A percentile compares a stretch with the other conserved stretches of the same genome.
Evolutionary conservation across 2,329 filamentous ascomycete genomes (phyloP).

Genomic region (Hypoxylon sp.): DNA sequence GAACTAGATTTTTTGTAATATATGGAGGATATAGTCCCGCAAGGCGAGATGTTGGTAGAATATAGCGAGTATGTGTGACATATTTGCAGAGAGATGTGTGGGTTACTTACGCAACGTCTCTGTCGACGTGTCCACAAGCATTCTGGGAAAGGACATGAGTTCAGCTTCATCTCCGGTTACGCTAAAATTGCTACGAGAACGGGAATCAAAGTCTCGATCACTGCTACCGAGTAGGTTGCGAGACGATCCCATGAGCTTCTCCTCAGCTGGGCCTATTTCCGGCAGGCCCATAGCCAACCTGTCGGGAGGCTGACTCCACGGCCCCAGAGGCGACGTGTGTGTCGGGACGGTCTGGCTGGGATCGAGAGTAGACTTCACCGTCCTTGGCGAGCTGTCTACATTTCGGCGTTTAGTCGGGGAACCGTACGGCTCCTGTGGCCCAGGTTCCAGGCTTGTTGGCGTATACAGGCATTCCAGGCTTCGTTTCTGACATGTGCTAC

Average conservation of each 20-base stretch:
- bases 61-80: neutral
- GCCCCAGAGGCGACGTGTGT: constrained; percentile 44
- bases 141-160: constrained; percentile 68
- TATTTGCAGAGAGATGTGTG: neutral
- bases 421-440: constrained; percentile 54
- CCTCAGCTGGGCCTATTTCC: constrained; percentile 38
- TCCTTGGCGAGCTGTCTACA: constrained; percentile 51
- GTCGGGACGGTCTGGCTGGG: constrained; percentile 52
- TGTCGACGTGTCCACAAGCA: constrained; percentile 70
- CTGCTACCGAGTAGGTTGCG: constrained; percentile 40
- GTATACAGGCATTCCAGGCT: constrained; percentile 62
- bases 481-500: constrained; percentile 71
- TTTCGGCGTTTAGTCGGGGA: constrained; percentile 58
- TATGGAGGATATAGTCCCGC: neutral
- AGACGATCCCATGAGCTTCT: constrained; percentile 41
- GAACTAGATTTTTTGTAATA: neutral
- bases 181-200: constrained; percentile 59
- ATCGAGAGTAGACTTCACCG: constrained; percentile 48
- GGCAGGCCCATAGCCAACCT: constrained; percentile 38
- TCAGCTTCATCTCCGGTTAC: constrained; percentile 70
- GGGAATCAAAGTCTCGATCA: constrained; percentile 54
- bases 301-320: constrained; percentile 49
- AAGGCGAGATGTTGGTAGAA: neutral
- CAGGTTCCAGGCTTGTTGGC: constrained; percentile 52
- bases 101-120: constrained; percentile 67